phyloP scores from a whole-genome alignment of 352 stramenopile species.

The Globisporangium cylindrosporum region DNA sequence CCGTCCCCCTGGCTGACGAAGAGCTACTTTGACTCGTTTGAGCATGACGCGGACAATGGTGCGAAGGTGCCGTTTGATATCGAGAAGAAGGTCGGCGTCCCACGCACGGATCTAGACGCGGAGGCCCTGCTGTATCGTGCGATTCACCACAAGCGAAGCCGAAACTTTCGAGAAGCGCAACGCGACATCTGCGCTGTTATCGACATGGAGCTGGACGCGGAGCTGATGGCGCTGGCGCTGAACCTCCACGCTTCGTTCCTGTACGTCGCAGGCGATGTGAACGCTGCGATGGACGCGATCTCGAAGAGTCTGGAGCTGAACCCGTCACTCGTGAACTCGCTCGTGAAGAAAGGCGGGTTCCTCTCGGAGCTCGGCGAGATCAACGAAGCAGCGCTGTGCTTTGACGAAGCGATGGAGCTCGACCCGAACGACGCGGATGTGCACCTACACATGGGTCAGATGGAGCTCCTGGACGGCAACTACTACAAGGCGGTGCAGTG shows the following conservation, averaged over 20 bases:
- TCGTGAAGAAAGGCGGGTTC: conserved; percentile 84
- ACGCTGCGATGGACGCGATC: conserved; percentile 66
- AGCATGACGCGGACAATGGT: conserved; percentile 69
- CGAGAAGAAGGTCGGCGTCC: conserved; percentile 38
- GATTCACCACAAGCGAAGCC: conserved; percentile 63
- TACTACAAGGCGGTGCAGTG: conserved; percentile 71
- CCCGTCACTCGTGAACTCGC: conserved; percentile 50
- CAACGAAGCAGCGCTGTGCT: conserved; percentile 59
- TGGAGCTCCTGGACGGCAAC: conserved; percentile 75
- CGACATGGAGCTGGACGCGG: conserved; percentile 33
- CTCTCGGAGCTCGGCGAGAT: conserved; percentile 69
- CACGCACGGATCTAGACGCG: conserved; percentile 44
- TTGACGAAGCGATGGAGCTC: conserved; percentile 59
- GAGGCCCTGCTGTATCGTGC: conserved; percentile 59
- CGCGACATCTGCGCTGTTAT: conserved; percentile 41
- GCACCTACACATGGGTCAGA: conserved; percentile 78
- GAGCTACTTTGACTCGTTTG: conserved; percentile 86
- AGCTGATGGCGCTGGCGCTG: conserved; percentile 50
- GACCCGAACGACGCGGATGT: conserved; percentile 77
- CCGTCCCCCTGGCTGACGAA: conserved; percentile 75
- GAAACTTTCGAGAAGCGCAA: conserved; percentile 50
- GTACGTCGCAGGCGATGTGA: conserved; percentile 77
- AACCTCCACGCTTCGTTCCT: conserved; percentile 82
- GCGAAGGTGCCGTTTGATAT: conserved; percentile 60
- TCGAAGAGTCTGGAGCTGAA: conserved; percentile 53